Evolutionary conservation across 352 stramenopile species (phyloP).

Genomic region (Phytophthora pistaciae): DNA sequence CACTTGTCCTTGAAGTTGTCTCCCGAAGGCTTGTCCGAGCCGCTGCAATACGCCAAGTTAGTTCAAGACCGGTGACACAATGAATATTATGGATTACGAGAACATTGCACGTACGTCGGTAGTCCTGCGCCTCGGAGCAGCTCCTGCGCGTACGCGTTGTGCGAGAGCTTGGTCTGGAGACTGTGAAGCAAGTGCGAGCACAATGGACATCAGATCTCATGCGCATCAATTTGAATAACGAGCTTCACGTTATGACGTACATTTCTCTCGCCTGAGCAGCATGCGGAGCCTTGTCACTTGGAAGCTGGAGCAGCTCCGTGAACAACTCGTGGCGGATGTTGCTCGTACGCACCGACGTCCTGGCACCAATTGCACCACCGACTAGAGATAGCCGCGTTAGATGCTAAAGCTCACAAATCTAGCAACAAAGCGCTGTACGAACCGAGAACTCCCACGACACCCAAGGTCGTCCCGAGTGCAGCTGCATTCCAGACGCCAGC

Average conservation of each 20-base stretch:
- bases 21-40: not conserved
- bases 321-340: constrained; percentile 27
- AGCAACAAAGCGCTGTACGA: not conserved
- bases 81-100: not conserved
- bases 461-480: constrained; percentile 19
- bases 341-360: constrained; percentile 18
- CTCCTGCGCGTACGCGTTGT: constrained; percentile 33
- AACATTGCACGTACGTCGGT: not conserved
- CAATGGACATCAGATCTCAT: not conserved
- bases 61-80: too few species aligned
- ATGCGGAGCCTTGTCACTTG: constrained; percentile 23
- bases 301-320: constrained; percentile 27
- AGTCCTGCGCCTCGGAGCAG: constrained; percentile 23
- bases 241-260: not conserved
- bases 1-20: not conserved
- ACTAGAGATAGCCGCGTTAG: constrained; percentile 5
- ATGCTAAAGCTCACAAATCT: not conserved
- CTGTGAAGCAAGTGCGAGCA: not conserved
- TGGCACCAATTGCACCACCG: constrained; percentile 25
- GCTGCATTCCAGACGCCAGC: constrained; percentile 28
- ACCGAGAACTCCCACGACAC: constrained; percentile 29
- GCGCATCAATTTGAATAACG: not conserved
- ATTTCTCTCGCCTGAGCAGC: constrained; percentile 23
- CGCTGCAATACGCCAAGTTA: not conserved
- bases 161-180: constrained; percentile 29